Evolutionary conservation across 805 yeast species (phyloP), one percentile per base, ranked within the genome.

Genomic region (Kodamaea nitidulidarum): DNA sequence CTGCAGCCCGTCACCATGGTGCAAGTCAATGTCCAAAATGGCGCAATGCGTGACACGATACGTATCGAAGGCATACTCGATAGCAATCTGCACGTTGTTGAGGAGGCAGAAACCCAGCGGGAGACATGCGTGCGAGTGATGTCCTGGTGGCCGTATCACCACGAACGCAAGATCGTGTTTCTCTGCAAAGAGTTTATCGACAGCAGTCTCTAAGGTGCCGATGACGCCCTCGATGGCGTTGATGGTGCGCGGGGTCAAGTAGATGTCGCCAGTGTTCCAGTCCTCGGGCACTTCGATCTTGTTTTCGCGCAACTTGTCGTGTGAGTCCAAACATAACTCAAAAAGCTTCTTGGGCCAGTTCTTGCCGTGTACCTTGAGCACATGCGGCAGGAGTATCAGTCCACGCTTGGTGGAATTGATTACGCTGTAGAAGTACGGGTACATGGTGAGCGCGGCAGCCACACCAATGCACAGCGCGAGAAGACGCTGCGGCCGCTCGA

Each of bases 1-100:
- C 51, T 87, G 95, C 5, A 86, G 75, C 10, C 95, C 95, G 59
- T 86, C 95, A 12, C 95, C 95, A 54, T 86, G 95, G 54, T 86
- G 95, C 30, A 86, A 67, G 57, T 86, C 95, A 45, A 87, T 81
- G 57, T 86, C 95, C 21, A 86, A 60, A 14, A 86, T 82, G 0
- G 83, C 88, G 12, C 88, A 88, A 61, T 86, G 95, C 1, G 91
- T 81, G 2, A 86, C 79, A 2, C 70, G 78, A 50, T 82, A 76
- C 6, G 66, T 56, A 31, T 66, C 74, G 39, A 68, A 72, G 1
- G 95, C 95, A 53, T 86, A 86, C 51, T 84, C 90, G 17, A 84
- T 78, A 2, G 84, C 87, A 24, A 87, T 77, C 43, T 86, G 95
- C 0, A 82, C 95, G 52, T 86, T 86, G 61, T 86, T 86, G 38